Percentiles rank a stretch among this genome's conserved stretches.
These are phyloP conservation scores for Penicillium lagena DNA, from an alignment of 495 filamentous ascomycete species.

Conservation along the genomic window DNA sequence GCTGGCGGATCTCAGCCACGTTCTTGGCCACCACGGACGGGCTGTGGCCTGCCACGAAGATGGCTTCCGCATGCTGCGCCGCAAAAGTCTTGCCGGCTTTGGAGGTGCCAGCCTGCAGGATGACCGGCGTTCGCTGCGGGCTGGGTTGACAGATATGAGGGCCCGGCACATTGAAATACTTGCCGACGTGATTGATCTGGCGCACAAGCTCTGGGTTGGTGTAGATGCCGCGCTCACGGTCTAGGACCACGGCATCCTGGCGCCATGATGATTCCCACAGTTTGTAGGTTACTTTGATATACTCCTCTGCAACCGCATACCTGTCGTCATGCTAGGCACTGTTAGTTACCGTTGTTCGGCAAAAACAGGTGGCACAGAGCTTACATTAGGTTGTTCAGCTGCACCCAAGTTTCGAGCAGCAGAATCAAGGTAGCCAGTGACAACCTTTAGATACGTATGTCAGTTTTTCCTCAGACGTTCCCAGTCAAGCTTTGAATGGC, in stretches of 20 bases:
- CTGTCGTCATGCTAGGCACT: constrained; percentile 56
- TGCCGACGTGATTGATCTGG: constrained; percentile 60
- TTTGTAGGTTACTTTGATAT: constrained; percentile 63
- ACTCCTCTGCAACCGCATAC: constrained; percentile 63
- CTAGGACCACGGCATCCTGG: constrained; percentile 55
- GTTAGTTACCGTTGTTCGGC: background rate
- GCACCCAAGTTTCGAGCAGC: constrained; percentile 56
- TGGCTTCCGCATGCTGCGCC: constrained; percentile 51
- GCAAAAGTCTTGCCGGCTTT: constrained; percentile 58
- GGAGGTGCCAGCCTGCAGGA: constrained; percentile 61
- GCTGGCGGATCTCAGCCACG: constrained; percentile 42
- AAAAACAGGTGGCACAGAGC: background rate
- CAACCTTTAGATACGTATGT: constrained; percentile 32
- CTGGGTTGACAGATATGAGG: constrained; percentile 59
- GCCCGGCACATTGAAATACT: constrained; percentile 59
- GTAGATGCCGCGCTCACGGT: constrained; percentile 50
- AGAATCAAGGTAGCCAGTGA: constrained; percentile 62
- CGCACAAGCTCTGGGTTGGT: constrained; percentile 53
- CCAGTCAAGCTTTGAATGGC: background rate
- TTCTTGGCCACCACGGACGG: constrained; percentile 42
- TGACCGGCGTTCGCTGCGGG: constrained; percentile 59
- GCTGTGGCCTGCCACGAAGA: constrained; percentile 45
- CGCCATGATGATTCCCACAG: constrained; percentile 65
- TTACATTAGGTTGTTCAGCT: constrained; percentile 42
- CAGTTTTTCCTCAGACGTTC: background rate